phyloP scores from a whole-genome alignment of 495 filamentous ascomycete genomes.

The Hypoxylon cercidicola region DNA sequence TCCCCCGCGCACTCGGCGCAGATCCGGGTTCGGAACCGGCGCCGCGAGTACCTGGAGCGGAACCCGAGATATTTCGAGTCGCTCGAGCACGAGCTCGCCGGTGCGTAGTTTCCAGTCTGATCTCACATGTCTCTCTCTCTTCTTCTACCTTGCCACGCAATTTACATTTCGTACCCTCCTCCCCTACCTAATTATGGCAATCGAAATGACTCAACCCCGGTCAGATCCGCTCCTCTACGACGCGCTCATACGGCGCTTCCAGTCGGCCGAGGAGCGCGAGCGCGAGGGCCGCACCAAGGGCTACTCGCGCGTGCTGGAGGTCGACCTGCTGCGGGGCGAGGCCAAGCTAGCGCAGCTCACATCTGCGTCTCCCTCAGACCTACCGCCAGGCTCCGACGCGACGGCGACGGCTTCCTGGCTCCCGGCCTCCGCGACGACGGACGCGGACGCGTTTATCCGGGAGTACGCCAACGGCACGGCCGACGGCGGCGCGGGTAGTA shows the following conservation, averaged over 20 bases:
- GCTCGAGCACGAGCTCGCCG: constrained; percentile 57
- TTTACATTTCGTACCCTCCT: background rate
- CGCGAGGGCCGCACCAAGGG: constrained; percentile 75
- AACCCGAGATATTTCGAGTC: constrained; percentile 54
- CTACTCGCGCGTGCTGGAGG: constrained; percentile 76
- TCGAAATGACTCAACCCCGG: constrained; percentile 47
- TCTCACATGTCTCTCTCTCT: background rate
- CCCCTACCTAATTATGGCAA: too few species aligned
- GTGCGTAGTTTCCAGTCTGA: constrained; percentile 44
- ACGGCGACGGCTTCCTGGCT: constrained; percentile 23
- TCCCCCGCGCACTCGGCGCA: constrained; percentile 46
- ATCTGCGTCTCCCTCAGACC: constrained; percentile 6
- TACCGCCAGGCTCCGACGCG: background rate
- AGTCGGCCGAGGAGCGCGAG: constrained; percentile 76
- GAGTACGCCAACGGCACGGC: constrained; percentile 35
- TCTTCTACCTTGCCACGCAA: background rate
- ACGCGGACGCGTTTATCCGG: constrained; percentile 32
- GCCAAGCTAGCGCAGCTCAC: constrained; percentile 73
- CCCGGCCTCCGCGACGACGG: constrained; percentile 24
- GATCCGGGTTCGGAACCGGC: constrained; percentile 55
- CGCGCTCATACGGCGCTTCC: constrained; percentile 80
- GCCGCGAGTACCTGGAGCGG: constrained; percentile 54
- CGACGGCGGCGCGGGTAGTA: constrained; percentile 16
- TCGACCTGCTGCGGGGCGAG: constrained; percentile 76
- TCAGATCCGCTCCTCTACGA: constrained; percentile 84